Evolutionary conservation across 306 rosid species (phyloP), one percentile per base, ranked within the genome.

Genomic region (Gillenia trifoliata): DNA sequence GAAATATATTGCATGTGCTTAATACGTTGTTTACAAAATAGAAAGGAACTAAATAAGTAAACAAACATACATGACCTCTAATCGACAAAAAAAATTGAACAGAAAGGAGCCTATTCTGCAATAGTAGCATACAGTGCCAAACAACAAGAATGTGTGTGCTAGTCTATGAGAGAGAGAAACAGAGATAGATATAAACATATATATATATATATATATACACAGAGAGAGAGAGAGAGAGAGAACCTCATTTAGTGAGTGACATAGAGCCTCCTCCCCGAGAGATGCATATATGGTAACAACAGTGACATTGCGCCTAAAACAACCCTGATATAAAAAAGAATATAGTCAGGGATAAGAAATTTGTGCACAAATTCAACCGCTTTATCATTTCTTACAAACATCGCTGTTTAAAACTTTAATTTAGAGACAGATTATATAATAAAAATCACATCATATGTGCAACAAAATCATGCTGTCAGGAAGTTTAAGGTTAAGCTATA

Each of bases 211-310:
- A 26, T 52, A 33, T 59, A 23, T 61, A 63, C 38, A 23, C 19
- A n/a, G 78, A 47, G 57, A 45, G 70, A 79, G 76, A 75, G 75
- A 71, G 54, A 77, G 86, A 75, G 72, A 81, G 74, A 77, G 74
- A 72, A 92, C 98, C 97, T 95, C 97, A 77, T 95, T 95, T 82
- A 95, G 81, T 6, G 95, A 95, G 68, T 95, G 92, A 80, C 97
- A 90, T 49, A 95, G 71, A 65, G 99, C 99, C 77, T 89, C 98
- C 86, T 90, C 96, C 75, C 99, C 99, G 71, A 95, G 78, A 50
- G 98, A 95, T 57, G 99, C 85, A 80, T 92, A 95, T 50, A 92
- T 92, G 45, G 99, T 95, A 74, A 95, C 99, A 59, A 95, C 99
- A 6, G 97, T 92, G 82, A 90, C 81, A 75, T 90, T 92, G 83